These are phyloP conservation scores for Yamadazyma nakazawae DNA, from an alignment of 805 yeast species.

Conservation along the genomic window DNA sequence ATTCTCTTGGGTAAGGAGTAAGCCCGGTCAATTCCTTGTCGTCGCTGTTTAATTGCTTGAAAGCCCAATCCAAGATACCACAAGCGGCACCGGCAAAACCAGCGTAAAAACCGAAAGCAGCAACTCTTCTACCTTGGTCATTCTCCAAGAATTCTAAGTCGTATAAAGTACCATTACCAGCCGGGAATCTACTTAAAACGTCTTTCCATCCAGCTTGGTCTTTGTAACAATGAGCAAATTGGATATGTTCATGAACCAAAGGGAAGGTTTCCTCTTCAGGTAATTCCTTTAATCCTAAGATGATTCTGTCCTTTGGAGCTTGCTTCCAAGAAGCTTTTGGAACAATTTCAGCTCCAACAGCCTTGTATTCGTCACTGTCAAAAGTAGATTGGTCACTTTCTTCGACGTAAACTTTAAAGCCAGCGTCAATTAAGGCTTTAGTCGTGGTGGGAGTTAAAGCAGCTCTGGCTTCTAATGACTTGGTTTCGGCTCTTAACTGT, in stretches of 20 bases:
- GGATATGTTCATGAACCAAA: constrained; percentile 91
- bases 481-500: constrained; percentile 94
- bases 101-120: constrained; percentile 99
- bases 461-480: constrained; percentile 96
- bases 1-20: constrained; percentile 73
- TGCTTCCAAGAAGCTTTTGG: constrained; percentile 90
- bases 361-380: constrained; percentile 66
- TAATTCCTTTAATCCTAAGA: constrained; percentile 91
- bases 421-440: constrained; percentile 77
- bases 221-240: constrained; percentile 98
- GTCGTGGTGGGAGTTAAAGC: constrained; percentile 93
- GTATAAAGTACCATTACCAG: constrained; percentile 85
- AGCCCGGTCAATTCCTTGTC: constrained; percentile 73
- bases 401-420: constrained; percentile 86
- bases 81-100: constrained; percentile 99
- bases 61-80: constrained; percentile 92
- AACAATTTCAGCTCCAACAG: constrained; percentile 82
- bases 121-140: constrained; percentile 96
- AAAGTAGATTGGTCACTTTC: constrained; percentile 83
- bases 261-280: constrained; percentile 91
- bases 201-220: constrained; percentile 97
- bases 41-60: constrained; percentile 73
- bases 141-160: constrained; percentile 94
- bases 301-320: constrained; percentile 88
- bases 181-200: constrained; percentile 83